Base-by-base conservation (phyloP, 2,329 filamentous ascomycete species). In the Penicillium sp. region DNA sequence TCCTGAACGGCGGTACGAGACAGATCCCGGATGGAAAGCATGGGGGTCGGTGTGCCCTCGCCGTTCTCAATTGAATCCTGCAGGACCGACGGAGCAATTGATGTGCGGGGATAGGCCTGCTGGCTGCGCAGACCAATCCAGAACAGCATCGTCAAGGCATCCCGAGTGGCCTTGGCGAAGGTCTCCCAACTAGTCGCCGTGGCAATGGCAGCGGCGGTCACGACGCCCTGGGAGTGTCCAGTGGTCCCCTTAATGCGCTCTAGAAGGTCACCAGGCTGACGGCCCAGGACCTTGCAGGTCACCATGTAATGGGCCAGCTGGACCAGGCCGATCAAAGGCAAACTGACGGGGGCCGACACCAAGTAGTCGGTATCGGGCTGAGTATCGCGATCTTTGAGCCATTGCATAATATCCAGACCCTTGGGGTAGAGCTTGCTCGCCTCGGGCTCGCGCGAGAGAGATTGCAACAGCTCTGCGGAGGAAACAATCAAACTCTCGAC, bases 41-140 rank as follows among this genome's bases (percentile, higher is more conserved):
- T 98, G 37, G 93, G 95, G 1, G 93, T 97, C 1, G 95, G 93
- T 5, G 81, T 81, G n/a, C 95, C 95, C 74, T 98, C 93, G 45
- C 93, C 92, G 69, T 93, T 86, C 67, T 96, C 92, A 58, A 89
- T 81, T 1, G 93, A 96, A 72, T 98, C 93, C 67, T 92, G 89
- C 46, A 98, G 80, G 66, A 92, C 89, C 39, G 83, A 88, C 0
- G 93, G 95, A 3, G 91, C 89, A 63, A 98, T 81, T 29, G 93
- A 97, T 3, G 93, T 98, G 61, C 88, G 84, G 33, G 93, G 95
- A 73, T 96, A 98, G 2, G 91, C 91, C 72, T 98, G 93, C 72
- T 98, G 93, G 71, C 92, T 96, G 65, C 93, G 87, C 53, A 92
- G 85, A 68, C 95, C 93, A 60, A 98, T 95, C 93, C 93, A 98